Conservation (phyloP, 192 early-diverging fungal species). For the Backusella psychrophila region DNA sequence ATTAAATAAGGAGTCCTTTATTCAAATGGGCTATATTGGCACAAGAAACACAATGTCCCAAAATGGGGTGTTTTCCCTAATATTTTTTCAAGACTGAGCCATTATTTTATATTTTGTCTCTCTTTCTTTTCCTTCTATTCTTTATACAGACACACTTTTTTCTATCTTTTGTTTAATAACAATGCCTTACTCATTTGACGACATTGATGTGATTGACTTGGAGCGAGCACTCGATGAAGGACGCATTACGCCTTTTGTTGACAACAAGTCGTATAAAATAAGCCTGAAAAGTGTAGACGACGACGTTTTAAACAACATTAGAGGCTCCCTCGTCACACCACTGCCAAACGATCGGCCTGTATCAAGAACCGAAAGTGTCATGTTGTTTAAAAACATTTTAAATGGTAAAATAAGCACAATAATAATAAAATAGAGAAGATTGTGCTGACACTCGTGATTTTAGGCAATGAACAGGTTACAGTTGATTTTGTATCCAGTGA, state of each 20-base stretch:
- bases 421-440: constrained; percentile 5
- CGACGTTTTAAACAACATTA: background rate
- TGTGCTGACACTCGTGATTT: background rate
- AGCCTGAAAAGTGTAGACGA: background rate
- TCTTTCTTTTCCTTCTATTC: background rate
- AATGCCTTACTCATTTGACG: constrained; percentile 6
- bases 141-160: background rate
- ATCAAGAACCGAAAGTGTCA: background rate
- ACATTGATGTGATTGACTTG: constrained; percentile 6
- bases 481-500: background rate
- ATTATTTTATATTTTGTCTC: background rate
- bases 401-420: constrained; percentile 6
- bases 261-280: background rate
- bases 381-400: background rate
- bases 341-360: background rate
- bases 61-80: background rate
- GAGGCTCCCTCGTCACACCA: background rate
- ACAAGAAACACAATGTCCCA: background rate
- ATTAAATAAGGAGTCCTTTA: background rate
- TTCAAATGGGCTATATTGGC: background rate
- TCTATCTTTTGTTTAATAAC: background rate
- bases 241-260: background rate
- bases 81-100: background rate
- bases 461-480: constrained; percentile 7
- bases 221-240: background rate